Evolutionary conservation across 805 yeast genomes (phyloP), one percentile per base, ranked within the genome.

Genomic region (Zygoascus tannicola): DNA sequence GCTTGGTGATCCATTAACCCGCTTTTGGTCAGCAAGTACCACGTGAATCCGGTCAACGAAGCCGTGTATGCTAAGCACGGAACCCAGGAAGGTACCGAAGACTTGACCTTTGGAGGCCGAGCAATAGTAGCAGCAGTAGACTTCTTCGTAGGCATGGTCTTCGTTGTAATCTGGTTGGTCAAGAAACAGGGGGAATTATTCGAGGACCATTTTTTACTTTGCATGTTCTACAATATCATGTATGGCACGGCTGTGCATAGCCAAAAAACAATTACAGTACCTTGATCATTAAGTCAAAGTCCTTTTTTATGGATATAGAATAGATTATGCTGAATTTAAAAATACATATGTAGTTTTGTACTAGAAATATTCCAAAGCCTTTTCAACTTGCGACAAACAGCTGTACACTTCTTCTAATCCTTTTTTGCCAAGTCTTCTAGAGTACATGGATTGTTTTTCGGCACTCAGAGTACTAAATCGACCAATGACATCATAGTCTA

Each of bases 381-480:
- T 40, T 36, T 50, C 56, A 8, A 53, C 35, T 21, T 32, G 35
- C 7, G 30, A 16, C 12, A 53, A 36, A 28, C 46, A 56, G 5
- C 47, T 46, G 40, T 48, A 52, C 4, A 56, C 56, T 14, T 56
- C 56, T 4, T 36, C 48, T 16, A 50, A 44, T 19, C 65, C 64
- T 19, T 53, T 40, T 35, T 50, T 53, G 21, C 65, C 65, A 16
- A 57, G 52, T 22, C 50, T 54, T 22, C 60, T 49, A 18, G 63
- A 48, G 23, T 54, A 62, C 22, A 32, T 44, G 20, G 33, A 40
- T 43, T 57, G 58, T 38, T 46, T 48, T 20, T 51, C 59, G 5
- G 45, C 46, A 5, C 50, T 35, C 20, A 61, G 51, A 15, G 40
- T 38, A 51, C 56, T 51, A 44, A 59, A 58, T 35, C 53, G 44